These are phyloP conservation scores for Solanum sejunctum DNA, from an alignment of 257 asterid genomes.

Conservation along the genomic window DNA sequence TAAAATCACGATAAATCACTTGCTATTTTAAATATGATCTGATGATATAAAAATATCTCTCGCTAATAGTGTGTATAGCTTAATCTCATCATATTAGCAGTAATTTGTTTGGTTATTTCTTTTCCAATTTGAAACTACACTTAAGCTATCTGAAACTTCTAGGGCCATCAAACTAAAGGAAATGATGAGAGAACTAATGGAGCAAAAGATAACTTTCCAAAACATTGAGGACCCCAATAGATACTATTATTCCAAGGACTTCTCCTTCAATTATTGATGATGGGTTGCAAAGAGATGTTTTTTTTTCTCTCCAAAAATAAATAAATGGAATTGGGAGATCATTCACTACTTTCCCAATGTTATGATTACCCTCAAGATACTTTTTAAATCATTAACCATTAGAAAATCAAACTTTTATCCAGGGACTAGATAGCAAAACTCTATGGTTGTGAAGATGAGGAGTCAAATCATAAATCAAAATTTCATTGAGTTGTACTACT, in stretches of 20 bases:
- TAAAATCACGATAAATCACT: background rate
- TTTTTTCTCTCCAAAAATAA: background rate
- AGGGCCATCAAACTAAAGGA: background rate
- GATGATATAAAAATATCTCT: background rate
- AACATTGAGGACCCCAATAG: background rate
- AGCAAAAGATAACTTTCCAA: background rate
- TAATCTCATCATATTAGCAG: background rate
- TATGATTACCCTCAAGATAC: background rate
- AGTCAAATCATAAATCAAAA: background rate
- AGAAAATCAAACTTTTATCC: background rate
- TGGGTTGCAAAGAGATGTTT: background rate
- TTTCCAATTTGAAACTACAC: background rate
- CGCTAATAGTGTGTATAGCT: background rate
- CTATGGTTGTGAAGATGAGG: background rate
- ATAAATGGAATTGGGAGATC: background rate
- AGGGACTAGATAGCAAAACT: background rate
- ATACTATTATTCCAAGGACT: background rate
- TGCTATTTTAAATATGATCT: background rate
- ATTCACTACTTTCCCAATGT: background rate
- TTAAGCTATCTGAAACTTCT: background rate
- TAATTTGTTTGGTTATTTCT: background rate
- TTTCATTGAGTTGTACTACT: background rate
- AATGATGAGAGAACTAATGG: background rate
- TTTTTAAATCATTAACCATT: background rate
- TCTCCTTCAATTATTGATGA: background rate